These are phyloP conservation scores for Aspergillus neotritici DNA, from an alignment of 2,329 filamentous ascomycete species.

Conservation along the genomic window DNA sequence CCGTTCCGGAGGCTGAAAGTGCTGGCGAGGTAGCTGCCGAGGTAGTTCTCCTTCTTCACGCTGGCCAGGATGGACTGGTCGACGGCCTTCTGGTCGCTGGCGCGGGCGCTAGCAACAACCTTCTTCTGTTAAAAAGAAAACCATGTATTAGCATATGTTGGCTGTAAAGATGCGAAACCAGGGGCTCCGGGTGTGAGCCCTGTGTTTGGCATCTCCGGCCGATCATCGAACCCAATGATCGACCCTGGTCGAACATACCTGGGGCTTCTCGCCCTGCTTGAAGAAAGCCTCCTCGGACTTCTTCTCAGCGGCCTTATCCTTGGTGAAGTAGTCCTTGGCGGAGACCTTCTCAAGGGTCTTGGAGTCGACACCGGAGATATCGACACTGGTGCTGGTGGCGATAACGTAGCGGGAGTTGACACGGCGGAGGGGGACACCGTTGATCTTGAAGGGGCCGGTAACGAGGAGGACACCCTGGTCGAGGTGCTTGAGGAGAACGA, in stretches of 20 bases:
- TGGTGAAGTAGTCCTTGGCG: constrained; percentile 89
- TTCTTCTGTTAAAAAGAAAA: constrained; percentile 68
- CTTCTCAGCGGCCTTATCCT: constrained; percentile 83
- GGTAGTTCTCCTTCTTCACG: constrained; percentile 98
- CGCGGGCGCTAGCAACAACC: constrained; percentile 83
- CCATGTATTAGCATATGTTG: not conserved
- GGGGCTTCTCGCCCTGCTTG: constrained; percentile 96
- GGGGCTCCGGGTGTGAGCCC: too few species aligned
- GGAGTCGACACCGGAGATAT: constrained; percentile 72
- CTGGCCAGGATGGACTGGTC: constrained; percentile 91
- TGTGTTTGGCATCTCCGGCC: not conserved
- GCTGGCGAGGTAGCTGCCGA: constrained; percentile 87
- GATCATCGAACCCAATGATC: not conserved
- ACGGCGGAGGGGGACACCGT: constrained; percentile 94
- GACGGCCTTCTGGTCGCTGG: constrained; percentile 95
- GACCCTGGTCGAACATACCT: constrained; percentile 57
- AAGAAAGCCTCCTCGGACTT: constrained; percentile 99
- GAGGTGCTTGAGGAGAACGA: constrained; percentile 96
- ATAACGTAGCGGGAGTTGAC: constrained; percentile 49
- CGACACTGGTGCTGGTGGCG: constrained; percentile 46
- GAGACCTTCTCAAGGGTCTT: constrained; percentile 72
- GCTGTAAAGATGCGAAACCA: too few species aligned
- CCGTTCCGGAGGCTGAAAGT: constrained; percentile 99
- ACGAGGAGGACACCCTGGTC: constrained; percentile 97
- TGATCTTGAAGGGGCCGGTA: constrained; percentile 99